A percentile compares a stretch with the other conserved stretches of the same genome.
Evolutionary conservation across 2,329 filamentous ascomycete species (phyloP).

Genomic region (Monosporascus sp.): DNA sequence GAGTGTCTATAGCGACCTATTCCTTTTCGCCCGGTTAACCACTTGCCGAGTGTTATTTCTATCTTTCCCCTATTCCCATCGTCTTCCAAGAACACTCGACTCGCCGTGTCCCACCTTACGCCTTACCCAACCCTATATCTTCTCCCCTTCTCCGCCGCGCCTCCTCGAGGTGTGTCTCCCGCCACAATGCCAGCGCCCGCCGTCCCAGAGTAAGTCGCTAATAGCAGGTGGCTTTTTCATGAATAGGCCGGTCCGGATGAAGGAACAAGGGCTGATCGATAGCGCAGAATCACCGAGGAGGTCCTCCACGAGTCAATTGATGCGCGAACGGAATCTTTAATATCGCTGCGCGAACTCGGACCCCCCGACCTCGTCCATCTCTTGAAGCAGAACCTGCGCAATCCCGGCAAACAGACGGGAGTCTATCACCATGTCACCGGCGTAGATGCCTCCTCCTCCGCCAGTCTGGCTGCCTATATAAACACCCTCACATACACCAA

Average conservation of each 20-base stretch:
- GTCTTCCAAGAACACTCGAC: too few relatives aligned
- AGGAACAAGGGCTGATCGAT: neutral
- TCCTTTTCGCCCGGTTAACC: too few relatives aligned
- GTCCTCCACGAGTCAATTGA: conserved; percentile 88
- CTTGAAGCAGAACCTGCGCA: conserved; percentile 66
- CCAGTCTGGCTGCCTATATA: conserved; percentile 94
- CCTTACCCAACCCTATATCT: neutral
- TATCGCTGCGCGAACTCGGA: conserved; percentile 83
- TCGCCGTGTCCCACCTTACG: too few relatives aligned
- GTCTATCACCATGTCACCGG: conserved; percentile 98
- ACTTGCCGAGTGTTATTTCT: too few relatives aligned
- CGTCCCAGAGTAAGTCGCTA: conserved; percentile 26
- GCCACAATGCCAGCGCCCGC: conserved; percentile 28
- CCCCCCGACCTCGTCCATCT: conserved; percentile 95
- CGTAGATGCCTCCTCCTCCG: conserved; percentile 94
- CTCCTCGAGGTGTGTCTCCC: neutral
- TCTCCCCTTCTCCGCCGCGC: neutral
- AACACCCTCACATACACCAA: conserved; percentile 87
- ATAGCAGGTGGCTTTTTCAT: too few relatives aligned
- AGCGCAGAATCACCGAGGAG: conserved; percentile 81
- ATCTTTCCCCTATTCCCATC: too few relatives aligned
- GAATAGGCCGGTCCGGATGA: too few relatives aligned
- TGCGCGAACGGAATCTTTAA: conserved; percentile 82
- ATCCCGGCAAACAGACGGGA: conserved; percentile 67
- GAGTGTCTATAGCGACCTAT: too few relatives aligned